phyloP scores from a whole-genome alignment of 768 basidiomycete species.

The Botryobasidium botryosum region DNA sequence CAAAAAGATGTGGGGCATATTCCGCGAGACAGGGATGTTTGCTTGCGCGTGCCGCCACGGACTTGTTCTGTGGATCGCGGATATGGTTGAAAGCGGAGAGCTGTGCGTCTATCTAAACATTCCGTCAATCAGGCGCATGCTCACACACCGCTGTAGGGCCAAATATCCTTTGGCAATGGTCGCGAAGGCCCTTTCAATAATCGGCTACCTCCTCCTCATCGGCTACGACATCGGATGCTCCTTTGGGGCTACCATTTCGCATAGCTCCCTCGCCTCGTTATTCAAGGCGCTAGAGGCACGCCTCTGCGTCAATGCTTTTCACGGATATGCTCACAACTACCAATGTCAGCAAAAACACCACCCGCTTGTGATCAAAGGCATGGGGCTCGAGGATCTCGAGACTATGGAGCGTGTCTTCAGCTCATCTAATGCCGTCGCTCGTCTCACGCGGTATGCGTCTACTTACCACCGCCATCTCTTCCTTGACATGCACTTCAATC shows the following conservation, averaged over 20 bases:
- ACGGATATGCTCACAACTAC: too few species aligned
- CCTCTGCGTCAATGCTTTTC: too few species aligned
- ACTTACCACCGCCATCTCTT: constrained; percentile 17
- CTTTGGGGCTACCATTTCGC: neutral
- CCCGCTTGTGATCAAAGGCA: constrained; percentile 18
- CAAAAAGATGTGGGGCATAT: neutral
- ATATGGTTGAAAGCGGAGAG: constrained; percentile 2
- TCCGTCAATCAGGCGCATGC: neutral
- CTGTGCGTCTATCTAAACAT: neutral
- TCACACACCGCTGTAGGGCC: neutral
- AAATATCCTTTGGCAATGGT: neutral
- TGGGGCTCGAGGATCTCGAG: constrained; percentile 24
- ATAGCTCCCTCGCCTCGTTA: neutral
- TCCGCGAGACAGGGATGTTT: constrained; percentile 2
- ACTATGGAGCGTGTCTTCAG: constrained; percentile 21
- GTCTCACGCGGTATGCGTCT: constrained; percentile 16
- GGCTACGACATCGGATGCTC: constrained; percentile 6
- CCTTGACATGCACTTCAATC: constrained; percentile 21
- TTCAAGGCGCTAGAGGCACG: too few species aligned
- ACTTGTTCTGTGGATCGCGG: neutral
- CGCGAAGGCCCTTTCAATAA: neutral
- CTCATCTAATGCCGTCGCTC: constrained; percentile 17
- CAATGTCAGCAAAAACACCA: constrained; percentile 21
- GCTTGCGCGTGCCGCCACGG: neutral
- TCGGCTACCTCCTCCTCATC: neutral